phyloP scores from a whole-genome alignment of 805 yeast species.

The Zygosaccharomyces bisporus region DNA sequence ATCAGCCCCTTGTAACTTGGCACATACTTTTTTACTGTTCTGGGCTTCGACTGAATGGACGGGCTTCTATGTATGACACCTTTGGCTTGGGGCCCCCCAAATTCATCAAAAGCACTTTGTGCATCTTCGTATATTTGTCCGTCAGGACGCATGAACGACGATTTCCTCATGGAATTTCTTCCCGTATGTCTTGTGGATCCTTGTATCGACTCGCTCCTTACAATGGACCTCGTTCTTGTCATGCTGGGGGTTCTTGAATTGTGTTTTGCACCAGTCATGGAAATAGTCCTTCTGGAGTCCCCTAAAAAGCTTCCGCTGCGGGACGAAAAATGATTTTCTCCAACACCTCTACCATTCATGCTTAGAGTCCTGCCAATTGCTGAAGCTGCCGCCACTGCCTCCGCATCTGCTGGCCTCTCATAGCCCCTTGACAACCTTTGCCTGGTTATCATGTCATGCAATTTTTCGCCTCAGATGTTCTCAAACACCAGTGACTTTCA shows the following conservation, averaged over 20 bases:
- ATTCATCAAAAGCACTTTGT: conserved; percentile 33
- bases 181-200: background rate
- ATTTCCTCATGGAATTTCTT: background rate
- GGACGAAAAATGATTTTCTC: conserved; percentile 25
- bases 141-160: conserved; percentile 6
- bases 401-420: conserved; percentile 37
- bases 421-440: conserved; percentile 16
- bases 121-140: conserved; percentile 21
- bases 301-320: conserved; percentile 18
- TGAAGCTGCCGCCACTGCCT: conserved; percentile 62
- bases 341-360: conserved; percentile 28
- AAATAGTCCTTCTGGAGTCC: conserved; percentile 14
- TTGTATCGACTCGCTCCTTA: conserved; percentile 4
- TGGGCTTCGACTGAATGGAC: conserved; percentile 27
- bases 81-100: conserved; percentile 33
- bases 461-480: background rate
- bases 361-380: conserved; percentile 50
- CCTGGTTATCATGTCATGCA: conserved; percentile 14
- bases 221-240: conserved; percentile 11
- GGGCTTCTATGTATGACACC: conserved; percentile 30
- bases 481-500: background rate
- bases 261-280: conserved; percentile 15
- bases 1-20: conserved; percentile 73
- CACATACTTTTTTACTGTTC: conserved; percentile 61
- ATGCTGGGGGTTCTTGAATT: conserved; percentile 10